Evolutionary conservation across 1,139 yeast species (phyloP).

Genomic region (Candida pseudocylindracea): DNA sequence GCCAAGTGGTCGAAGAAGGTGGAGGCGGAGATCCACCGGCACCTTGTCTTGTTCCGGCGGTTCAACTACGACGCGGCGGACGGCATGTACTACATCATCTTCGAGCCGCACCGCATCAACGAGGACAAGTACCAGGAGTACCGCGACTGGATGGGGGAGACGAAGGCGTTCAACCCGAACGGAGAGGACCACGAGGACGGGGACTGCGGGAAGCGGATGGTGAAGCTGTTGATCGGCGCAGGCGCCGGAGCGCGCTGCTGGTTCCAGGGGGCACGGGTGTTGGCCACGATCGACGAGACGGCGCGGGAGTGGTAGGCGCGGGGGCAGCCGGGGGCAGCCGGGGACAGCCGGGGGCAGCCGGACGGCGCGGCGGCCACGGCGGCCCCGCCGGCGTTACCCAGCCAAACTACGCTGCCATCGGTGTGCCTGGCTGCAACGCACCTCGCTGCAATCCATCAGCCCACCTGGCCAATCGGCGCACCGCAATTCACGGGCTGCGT

Average conservation of each 20-base stretch:
- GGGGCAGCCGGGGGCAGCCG: no score
- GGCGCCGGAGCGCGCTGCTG: slow-evolving; percentile 51
- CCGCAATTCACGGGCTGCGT: no score
- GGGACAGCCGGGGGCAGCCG: no score
- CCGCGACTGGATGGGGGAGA: slow-evolving; percentile 9
- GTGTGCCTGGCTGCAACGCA: no score
- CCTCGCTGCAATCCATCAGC: no score
- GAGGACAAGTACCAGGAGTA: slow-evolving; percentile 21
- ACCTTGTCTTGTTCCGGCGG: slow-evolving; percentile 28
- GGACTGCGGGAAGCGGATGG: slow-evolving; percentile 4
- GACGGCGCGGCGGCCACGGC: no score
- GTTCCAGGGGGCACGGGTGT: slow-evolving; percentile 43
- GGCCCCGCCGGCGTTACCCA: no score
- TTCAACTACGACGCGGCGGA: slow-evolving; percentile 36
- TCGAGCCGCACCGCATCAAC: slow-evolving; percentile 37
- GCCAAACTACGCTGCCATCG: no score
- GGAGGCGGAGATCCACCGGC: slow-evolving; percentile 22
- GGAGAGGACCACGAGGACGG: slow-evolving; percentile 27
- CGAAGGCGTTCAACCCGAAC: slow-evolving; percentile 29
- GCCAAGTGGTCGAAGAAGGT: slow-evolving; percentile 14
- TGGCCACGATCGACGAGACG: slow-evolving; percentile 11
- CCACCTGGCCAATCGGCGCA: no score
- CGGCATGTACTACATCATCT: slow-evolving; percentile 37
- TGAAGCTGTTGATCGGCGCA: slow-evolving; percentile 36
- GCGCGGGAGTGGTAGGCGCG: not conserved